phyloP scores from a whole-genome alignment of 768 basidiomycete genomes.

The Lactarius psammicola region DNA sequence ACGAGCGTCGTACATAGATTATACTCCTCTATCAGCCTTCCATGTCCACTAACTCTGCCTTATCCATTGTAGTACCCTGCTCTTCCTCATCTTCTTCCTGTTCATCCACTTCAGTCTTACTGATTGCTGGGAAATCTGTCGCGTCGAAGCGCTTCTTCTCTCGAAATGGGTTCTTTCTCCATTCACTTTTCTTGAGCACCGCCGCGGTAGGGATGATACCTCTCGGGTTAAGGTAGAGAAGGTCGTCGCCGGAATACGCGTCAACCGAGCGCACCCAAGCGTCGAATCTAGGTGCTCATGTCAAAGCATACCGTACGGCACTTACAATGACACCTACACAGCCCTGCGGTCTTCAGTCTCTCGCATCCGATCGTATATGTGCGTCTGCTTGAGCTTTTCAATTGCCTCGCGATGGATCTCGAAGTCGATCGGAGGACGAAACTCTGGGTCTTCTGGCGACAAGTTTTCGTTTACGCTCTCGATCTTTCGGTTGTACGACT shows the following conservation, averaged over 20 bases:
- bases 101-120: constrained; percentile 32
- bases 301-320: neutral
- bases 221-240: constrained; percentile 72
- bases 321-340: constrained; percentile 52
- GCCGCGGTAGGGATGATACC: constrained; percentile 74
- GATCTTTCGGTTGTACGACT: constrained; percentile 69
- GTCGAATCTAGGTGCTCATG: constrained; percentile 57
- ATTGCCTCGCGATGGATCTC: constrained; percentile 64
- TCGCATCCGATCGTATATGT: constrained; percentile 87
- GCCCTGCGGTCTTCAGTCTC: constrained; percentile 75
- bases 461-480: constrained; percentile 50
- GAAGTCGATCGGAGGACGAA: constrained; percentile 73
- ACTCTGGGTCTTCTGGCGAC: constrained; percentile 53
- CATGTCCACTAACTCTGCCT: constrained; percentile 42
- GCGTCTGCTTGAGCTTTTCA: constrained; percentile 76
- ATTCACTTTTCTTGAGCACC: constrained; percentile 59
- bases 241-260: constrained; percentile 70
- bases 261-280: constrained; percentile 81
- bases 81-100: constrained; percentile 47
- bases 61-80: constrained; percentile 37
- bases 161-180: constrained; percentile 59
- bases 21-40: constrained; percentile 38
- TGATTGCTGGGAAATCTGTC: constrained; percentile 40
- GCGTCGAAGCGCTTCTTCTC: constrained; percentile 69
- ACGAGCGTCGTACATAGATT: neutral